A percentile compares a stretch with the other conserved stretches of the same genome.
Conservation (phyloP, 331 rosid species). For the Prunus yedoensis region DNA sequence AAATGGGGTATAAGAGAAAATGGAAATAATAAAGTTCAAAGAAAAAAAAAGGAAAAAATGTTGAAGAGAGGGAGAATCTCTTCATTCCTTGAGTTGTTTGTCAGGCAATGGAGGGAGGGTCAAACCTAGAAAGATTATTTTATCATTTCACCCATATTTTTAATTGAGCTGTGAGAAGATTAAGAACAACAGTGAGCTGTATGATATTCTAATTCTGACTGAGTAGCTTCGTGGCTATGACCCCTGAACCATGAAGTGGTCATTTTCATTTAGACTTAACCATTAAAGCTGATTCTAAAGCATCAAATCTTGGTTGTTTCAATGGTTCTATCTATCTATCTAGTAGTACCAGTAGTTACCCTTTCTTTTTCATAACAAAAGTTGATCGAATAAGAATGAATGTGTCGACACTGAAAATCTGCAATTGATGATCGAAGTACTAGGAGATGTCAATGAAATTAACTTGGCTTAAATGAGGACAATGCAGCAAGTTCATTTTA, state of each 20-base stretch:
- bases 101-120: no score
- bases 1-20: no score
- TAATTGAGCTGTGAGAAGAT: neutral
- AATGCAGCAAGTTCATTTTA: neutral
- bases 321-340: neutral
- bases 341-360: neutral
- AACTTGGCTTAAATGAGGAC: neutral
- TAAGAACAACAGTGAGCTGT: neutral
- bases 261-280: neutral
- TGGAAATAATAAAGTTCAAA: no score
- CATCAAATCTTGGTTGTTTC: neutral
- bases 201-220: neutral
- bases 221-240: neutral
- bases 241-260: neutral
- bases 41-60: no score
- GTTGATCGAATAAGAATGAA: neutral
- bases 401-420: neutral
- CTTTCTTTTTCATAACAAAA: neutral
- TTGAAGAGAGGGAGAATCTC: no score
- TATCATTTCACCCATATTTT: neutral
- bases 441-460: neutral
- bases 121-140: neutral
- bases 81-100: no score
- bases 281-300: neutral
- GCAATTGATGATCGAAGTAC: neutral